phyloP scores from a whole-genome alignment of 108 stramenopile genomes.

The Nitzschia inconspicua region DNA sequence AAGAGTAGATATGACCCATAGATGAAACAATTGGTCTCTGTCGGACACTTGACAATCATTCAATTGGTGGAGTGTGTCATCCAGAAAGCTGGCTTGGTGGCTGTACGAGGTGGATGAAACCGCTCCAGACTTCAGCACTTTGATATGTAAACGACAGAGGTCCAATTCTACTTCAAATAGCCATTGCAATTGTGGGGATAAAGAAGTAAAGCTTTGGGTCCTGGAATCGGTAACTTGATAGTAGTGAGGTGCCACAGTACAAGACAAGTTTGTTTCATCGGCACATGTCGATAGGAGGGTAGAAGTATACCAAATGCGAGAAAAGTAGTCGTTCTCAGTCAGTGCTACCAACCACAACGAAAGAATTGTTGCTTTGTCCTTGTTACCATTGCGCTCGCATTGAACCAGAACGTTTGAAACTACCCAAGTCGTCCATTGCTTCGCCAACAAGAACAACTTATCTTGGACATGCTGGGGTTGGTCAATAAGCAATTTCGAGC shows the following conservation, averaged over 20 bases:
- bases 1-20: constrained; percentile 1
- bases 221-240: no score
- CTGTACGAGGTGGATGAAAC: no score
- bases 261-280: neutral
- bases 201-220: no score
- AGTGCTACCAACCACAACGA: constrained; percentile 1
- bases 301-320: neutral
- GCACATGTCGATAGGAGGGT: neutral
- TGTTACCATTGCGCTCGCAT: neutral
- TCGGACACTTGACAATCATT: neutral
- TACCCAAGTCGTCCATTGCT: constrained; percentile 1
- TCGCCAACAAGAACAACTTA: neutral
- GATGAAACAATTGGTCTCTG: neutral
- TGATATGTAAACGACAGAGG: neutral
- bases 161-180: neutral
- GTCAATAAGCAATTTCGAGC: no score
- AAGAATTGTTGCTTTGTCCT: constrained; percentile 1
- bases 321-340: neutral
- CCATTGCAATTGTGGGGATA: no score
- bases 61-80: no score
- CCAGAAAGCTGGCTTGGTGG: no score
- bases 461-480: no score
- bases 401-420: neutral
- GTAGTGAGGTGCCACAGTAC: no score
- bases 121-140: neutral